Evolutionary conservation across 495 filamentous ascomycete species (phyloP).

Genomic region (Trichoderma erinaceum): DNA sequence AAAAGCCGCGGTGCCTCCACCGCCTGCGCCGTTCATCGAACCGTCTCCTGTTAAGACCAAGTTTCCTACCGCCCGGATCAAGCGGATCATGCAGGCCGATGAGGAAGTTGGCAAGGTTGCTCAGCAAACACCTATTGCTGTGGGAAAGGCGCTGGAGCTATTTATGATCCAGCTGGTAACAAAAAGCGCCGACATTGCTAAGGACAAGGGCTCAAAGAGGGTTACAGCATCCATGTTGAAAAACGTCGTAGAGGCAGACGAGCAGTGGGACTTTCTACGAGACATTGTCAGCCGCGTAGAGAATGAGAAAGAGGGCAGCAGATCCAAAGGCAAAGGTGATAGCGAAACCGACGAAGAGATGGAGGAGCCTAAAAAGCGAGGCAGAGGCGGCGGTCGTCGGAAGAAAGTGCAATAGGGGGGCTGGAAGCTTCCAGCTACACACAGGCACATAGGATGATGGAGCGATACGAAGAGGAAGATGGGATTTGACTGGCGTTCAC

Average conservation of each 20-base stretch:
- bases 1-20: slow-evolving; percentile 28
- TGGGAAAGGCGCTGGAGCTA: slow-evolving; percentile 91
- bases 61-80: slow-evolving; percentile 95
- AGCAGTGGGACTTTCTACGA: slow-evolving; percentile 84
- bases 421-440: not conserved
- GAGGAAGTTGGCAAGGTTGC: slow-evolving; percentile 98
- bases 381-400: slow-evolving; percentile 36
- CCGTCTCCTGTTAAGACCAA: slow-evolving; percentile 81
- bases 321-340: slow-evolving; percentile 31
- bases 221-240: slow-evolving; percentile 89
- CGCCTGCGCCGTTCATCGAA: slow-evolving; percentile 31
- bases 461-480: not conserved
- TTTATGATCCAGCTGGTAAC: slow-evolving; percentile 94
- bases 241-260: slow-evolving; percentile 74
- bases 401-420: slow-evolving; percentile 29
- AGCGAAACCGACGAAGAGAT: slow-evolving; percentile 41
- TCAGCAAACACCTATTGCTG: slow-evolving; percentile 90
- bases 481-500: slow-evolving; percentile 3
- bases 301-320: slow-evolving; percentile 48
- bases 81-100: slow-evolving; percentile 99
- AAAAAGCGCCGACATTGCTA: slow-evolving; percentile 77
- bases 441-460: not conserved
- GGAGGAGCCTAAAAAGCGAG: slow-evolving; percentile 37
- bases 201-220: slow-evolving; percentile 74
- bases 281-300: slow-evolving; percentile 88